A percentile compares a stretch with the other conserved stretches of the same genome.
Conservation (phyloP, 106 monocot species). For the Acorus gramineus region DNA sequence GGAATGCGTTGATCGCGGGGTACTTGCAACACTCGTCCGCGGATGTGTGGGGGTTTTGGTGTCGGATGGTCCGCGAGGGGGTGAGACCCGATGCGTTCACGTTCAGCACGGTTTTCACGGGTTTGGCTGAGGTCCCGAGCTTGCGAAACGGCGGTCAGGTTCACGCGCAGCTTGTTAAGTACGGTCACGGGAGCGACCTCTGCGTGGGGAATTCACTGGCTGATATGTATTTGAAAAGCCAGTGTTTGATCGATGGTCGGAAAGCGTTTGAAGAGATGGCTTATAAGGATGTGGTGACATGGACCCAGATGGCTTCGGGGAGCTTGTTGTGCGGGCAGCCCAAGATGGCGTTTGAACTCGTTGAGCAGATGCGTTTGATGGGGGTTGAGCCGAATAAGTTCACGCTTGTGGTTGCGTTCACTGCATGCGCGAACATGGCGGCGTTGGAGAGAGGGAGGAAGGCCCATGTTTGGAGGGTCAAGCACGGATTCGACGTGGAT, state of each 20-base stretch:
- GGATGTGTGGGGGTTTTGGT: conserved; percentile 49
- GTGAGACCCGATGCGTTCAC: conserved; percentile 50
- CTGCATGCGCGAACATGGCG: conserved; percentile 44
- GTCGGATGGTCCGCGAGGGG: conserved; percentile 45
- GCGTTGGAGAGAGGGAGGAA: conserved; percentile 58
- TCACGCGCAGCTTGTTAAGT: conserved; percentile 57
- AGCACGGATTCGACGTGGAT: conserved; percentile 42
- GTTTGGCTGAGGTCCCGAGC: conserved; percentile 28
- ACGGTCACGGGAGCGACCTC: conserved; percentile 37
- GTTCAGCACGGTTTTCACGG: conserved; percentile 62
- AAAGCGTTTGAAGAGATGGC: conserved; percentile 53
- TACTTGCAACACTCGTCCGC: conserved; percentile 29
- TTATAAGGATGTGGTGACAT: conserved; percentile 56
- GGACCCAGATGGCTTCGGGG: conserved; percentile 69
- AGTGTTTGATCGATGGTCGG: conserved; percentile 11
- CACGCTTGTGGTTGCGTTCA: conserved; percentile 47
- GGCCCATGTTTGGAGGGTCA: conserved; percentile 47
- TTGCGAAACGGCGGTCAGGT: conserved; percentile 28
- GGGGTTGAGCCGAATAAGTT: conserved; percentile 65
- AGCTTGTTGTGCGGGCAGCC: conserved; percentile 43
- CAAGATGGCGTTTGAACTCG: conserved; percentile 27
- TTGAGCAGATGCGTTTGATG: conserved; percentile 35
- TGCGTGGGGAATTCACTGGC: conserved; percentile 60
- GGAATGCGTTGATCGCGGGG: conserved; percentile 73
- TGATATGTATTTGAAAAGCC: conserved; percentile 60